A percentile compares a stretch with the other conserved stretches of the same genome.
Conservation (phyloP, 23 red algal species). For the Gracilaria caudata region DNA sequence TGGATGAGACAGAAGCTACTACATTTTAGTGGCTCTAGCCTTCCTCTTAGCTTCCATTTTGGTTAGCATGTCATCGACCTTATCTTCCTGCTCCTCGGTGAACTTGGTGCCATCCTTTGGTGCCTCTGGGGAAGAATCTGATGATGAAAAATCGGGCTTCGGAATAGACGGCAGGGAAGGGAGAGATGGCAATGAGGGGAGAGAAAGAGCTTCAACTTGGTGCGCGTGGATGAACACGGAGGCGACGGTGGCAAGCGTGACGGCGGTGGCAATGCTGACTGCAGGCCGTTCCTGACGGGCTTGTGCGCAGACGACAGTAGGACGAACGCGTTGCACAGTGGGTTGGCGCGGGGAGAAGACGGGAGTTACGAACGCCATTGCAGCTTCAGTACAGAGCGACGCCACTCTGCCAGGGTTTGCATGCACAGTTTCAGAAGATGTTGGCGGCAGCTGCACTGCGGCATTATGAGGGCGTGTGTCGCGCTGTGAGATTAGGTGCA, state of each 20-base stretch:
- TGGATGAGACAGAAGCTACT: background rate
- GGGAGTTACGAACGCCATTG: constrained; percentile 7
- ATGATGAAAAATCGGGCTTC: background rate
- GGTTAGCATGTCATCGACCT: constrained; percentile 22
- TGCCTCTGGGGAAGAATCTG: background rate
- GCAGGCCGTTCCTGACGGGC: background rate
- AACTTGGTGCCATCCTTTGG: background rate
- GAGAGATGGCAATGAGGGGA: constrained; percentile 22
- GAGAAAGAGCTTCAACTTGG: constrained; percentile 8
- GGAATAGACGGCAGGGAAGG: constrained; percentile 8
- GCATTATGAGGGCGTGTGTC: too few species aligned
- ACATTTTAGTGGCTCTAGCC: constrained; percentile 9
- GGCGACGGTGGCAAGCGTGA: background rate
- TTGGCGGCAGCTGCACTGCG: background rate
- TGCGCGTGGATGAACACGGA: background rate
- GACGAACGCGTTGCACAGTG: background rate
- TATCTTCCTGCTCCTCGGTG: constrained; percentile 15
- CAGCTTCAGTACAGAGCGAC: background rate
- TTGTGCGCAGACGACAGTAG: background rate
- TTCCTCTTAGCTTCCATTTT: constrained; percentile 29
- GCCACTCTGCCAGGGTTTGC: background rate
- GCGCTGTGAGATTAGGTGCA: too few species aligned
- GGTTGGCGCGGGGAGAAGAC: background rate
- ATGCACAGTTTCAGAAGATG: background rate
- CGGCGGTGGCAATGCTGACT: background rate